Evolutionary conservation across 75 land plant species (phyloP).

Genomic region (Pinus taeda): DNA sequence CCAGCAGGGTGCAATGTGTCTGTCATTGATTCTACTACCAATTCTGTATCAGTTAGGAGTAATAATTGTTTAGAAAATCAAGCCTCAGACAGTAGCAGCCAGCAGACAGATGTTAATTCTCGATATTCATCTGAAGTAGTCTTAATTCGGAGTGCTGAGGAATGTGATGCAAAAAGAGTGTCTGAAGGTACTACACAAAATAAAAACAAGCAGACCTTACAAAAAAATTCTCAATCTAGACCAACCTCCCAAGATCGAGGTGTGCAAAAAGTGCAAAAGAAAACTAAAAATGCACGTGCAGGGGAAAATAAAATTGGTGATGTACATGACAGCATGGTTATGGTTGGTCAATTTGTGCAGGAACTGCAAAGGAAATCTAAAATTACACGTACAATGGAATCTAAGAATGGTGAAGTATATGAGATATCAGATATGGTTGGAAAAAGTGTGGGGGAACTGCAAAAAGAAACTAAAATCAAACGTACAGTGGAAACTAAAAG

Average conservation of each 20-base stretch:
- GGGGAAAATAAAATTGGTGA: not conserved
- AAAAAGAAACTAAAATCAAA: not conserved
- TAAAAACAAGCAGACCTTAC: not conserved
- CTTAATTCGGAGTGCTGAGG: conserved; percentile 60
- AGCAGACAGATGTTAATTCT: not conserved
- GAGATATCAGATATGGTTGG: not conserved
- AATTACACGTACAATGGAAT: not conserved
- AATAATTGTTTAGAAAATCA: not conserved
- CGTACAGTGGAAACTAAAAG: conserved; percentile 1
- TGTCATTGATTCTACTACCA: not conserved
- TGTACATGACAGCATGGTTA: not conserved
- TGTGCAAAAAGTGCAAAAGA: not conserved
- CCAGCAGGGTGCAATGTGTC: not conserved
- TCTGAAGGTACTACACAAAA: not conserved
- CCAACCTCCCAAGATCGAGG: too few relatives aligned
- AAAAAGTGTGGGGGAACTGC: not conserved
- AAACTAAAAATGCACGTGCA: not conserved
- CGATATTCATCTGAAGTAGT: conserved; percentile 27
- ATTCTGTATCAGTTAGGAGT: not conserved
- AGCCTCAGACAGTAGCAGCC: not conserved
- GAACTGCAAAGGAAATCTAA: not conserved
- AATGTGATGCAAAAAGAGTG: conserved; percentile 40
- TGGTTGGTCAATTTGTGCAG: not conserved
- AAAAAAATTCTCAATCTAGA: not conserved
- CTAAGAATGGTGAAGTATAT: not conserved